phyloP scores from a whole-genome alignment of 345 rosid genomes.

The Citrus sinensis region DNA sequence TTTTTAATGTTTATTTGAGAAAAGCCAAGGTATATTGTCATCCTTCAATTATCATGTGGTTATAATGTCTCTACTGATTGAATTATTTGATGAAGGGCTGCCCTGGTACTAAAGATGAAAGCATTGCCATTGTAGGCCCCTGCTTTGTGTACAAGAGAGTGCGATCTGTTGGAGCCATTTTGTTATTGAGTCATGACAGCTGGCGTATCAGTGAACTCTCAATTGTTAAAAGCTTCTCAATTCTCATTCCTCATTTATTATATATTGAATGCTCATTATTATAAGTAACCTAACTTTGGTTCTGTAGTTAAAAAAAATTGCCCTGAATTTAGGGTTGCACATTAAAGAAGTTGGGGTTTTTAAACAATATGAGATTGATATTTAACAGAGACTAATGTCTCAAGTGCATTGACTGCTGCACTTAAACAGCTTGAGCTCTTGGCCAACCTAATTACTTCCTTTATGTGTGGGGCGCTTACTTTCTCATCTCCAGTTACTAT shows the following conservation, averaged over 20 bases:
- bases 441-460: slow-evolving; percentile 2
- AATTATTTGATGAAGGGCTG: slow-evolving; percentile 13
- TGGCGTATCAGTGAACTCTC: not conserved
- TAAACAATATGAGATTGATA: not conserved
- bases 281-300: not conserved
- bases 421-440: not conserved
- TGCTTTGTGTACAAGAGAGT: not conserved
- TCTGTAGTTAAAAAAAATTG: not conserved
- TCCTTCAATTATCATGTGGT: slow-evolving; percentile 3
- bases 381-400: not conserved
- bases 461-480: slow-evolving; percentile 3
- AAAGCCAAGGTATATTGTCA: not conserved
- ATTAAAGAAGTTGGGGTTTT: not conserved
- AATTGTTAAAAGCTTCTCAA: not conserved
- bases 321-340: not conserved
- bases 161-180: not conserved
- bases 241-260: not conserved
- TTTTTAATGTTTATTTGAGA: not conserved
- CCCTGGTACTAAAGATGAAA: not conserved
- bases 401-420: not conserved
- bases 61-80: slow-evolving; percentile 7
- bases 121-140: not conserved
- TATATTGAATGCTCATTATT: not conserved
- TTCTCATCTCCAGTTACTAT: not conserved
- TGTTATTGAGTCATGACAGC: not conserved